These are phyloP conservation scores for Cyberlindnera maclurae DNA, from an alignment of 805 yeast species.

Conservation along the genomic window DNA sequence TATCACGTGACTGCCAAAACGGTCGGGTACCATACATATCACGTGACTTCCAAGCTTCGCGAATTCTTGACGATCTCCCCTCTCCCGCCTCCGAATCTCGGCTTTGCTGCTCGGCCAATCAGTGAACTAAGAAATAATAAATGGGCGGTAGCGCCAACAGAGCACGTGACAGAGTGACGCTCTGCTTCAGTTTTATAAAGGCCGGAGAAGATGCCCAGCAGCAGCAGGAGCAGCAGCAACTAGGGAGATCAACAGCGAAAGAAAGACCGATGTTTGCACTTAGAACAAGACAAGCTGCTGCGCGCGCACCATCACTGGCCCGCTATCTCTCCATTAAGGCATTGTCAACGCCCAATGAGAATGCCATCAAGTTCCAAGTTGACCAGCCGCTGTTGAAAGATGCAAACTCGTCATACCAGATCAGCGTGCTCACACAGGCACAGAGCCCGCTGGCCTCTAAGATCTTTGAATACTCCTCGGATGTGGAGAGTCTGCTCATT, in stretches of 20 bases:
- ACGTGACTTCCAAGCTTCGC: background rate
- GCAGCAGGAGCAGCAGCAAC: slow-evolving; percentile 3
- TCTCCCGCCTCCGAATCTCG: slow-evolving; percentile 10
- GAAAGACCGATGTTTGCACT: slow-evolving; percentile 5
- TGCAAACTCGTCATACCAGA: slow-evolving; percentile 16
- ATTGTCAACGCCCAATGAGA: slow-evolving; percentile 64
- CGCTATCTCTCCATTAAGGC: slow-evolving; percentile 32
- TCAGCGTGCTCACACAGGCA: slow-evolving; percentile 18
- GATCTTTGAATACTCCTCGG: slow-evolving; percentile 45
- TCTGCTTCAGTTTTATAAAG: background rate
- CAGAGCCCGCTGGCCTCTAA: slow-evolving; percentile 59
- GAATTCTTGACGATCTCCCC: no score
- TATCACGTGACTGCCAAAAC: no score
- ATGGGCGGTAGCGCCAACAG: slow-evolving; percentile 6
- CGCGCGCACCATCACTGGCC: background rate
- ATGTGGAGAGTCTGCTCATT: slow-evolving; percentile 65
- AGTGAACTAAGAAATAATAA: slow-evolving; percentile 4
- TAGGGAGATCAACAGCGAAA: slow-evolving; percentile 3
- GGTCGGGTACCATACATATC: background rate
- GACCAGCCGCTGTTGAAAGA: slow-evolving; percentile 27
- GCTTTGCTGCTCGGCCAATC: slow-evolving; percentile 9
- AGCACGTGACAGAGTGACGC: slow-evolving; percentile 1
- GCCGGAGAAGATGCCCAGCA: no score
- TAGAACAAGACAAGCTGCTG: background rate
- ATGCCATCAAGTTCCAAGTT: slow-evolving; percentile 60